Evolutionary conservation across 73 alveolate genomes (phyloP).

Genomic region (Stentor roeselii): DNA sequence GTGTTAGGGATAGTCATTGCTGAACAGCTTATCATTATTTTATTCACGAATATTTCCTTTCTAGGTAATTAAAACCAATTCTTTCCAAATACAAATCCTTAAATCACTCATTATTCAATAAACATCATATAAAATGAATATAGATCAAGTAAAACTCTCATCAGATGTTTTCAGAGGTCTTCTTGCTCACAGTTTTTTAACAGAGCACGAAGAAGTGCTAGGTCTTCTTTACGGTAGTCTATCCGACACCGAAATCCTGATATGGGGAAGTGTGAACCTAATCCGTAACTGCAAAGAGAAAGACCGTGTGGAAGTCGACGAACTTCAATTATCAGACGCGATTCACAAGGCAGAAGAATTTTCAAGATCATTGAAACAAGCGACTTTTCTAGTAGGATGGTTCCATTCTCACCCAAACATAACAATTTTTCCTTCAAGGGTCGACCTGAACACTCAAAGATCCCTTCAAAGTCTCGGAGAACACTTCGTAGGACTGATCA

Average conservation of each 20-base stretch:
- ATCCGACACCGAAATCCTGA: slow-evolving; percentile 11
- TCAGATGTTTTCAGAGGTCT: slow-evolving; percentile 16
- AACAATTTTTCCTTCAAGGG: slow-evolving; percentile 68
- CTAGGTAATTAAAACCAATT: too few species aligned
- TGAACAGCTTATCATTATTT: background rate
- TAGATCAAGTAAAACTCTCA: background rate
- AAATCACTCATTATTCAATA: too few species aligned
- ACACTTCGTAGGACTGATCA: slow-evolving; percentile 46
- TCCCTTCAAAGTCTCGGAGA: slow-evolving; percentile 42
- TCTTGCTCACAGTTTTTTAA: slow-evolving; percentile 24
- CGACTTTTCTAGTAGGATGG: slow-evolving; percentile 61
- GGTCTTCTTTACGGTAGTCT: slow-evolving; percentile 46
- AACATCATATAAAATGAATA: too few species aligned
- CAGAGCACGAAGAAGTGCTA: slow-evolving; percentile 45
- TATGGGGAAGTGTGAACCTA: slow-evolving; percentile 6
- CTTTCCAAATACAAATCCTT: too few species aligned
- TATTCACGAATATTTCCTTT: background rate
- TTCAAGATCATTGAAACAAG: slow-evolving; percentile 1
- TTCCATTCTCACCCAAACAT: slow-evolving; percentile 72
- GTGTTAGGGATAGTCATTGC: background rate
- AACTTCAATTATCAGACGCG: slow-evolving; percentile 50
- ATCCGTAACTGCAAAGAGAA: slow-evolving; percentile 49
- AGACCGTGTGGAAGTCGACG: slow-evolving; percentile 70
- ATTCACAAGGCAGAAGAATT: slow-evolving; percentile 48
- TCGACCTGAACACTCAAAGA: slow-evolving; percentile 49